Evolutionary conservation across 139 green algal genomes (phyloP), one percentile per base, ranked within the genome.

Genomic region (Coelastrella sp.): DNA sequence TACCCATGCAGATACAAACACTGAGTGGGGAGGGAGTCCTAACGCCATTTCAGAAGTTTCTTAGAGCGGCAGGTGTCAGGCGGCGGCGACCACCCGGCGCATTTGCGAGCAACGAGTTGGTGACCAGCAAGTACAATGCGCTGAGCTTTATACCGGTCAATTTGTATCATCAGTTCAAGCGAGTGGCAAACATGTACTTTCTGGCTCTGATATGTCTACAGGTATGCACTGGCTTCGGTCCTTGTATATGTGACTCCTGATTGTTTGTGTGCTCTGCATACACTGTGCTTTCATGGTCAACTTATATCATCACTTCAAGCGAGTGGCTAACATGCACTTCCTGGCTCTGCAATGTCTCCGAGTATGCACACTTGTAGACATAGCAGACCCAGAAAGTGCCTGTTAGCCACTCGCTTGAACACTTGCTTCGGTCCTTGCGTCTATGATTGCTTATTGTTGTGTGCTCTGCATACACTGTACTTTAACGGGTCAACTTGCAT

Each of bases 171-270:
- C 95, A 97, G 90, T 97, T 97, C 85, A 92, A 92, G 73, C 90
- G 94, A 14, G 74, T 96, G 22, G 95, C 95, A 20, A 96, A 97
- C 91, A 77, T 96, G 58, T 97, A 97, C 88, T 97, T 97, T 74
- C 57, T 94, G 23, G 22, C 93, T 16, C 92, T 97, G 56, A 86
- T 87, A 20, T 89, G 91, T 85, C 83, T 96, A 74, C 93, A 95
- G 92, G 81, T 95, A 23, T 2, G 76, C 17, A 23, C 17, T 7
- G 17, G 8, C 16, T 13, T 20, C 6, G n/a, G n/a, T n/a, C n/a
- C n/a, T n/a, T n/a, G n/a, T n/a, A n/a, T n/a, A n/a, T n/a, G n/a
- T n/a, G n/a, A n/a, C n/a, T n/a, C n/a, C n/a, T n/a, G n/a, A n/a
- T n/a, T n/a, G n/a, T n/a, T n/a, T n/a, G n/a, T n/a, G n/a, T n/a